A percentile compares a stretch with the other conserved stretches of the same genome.
phyloP scores from a whole-genome alignment of 139 green algal species.

The Chlorella sp. region DNA sequence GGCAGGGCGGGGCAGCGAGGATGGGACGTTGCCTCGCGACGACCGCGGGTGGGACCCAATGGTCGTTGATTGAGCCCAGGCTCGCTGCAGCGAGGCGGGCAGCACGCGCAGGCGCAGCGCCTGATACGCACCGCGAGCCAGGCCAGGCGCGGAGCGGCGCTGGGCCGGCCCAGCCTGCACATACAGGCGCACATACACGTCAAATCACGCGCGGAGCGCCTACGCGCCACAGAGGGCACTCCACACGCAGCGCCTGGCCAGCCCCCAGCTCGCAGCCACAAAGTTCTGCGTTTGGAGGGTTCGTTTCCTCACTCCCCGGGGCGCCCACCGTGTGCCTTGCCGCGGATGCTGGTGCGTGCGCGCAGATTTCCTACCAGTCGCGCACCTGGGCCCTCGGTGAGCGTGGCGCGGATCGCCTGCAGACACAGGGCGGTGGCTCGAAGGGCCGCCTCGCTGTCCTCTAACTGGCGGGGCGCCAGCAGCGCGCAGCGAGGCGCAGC shows the following conservation, averaged over 20 bases:
- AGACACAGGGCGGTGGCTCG: neutral
- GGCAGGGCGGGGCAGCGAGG: no score
- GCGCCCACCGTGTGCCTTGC: neutral
- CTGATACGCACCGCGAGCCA: no score
- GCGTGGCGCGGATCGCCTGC: no score
- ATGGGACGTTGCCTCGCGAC: neutral
- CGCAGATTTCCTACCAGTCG: conserved; percentile 2
- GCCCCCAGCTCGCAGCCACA: no score
- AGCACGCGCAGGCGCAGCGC: no score
- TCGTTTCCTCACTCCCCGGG: neutral
- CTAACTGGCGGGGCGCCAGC: neutral
- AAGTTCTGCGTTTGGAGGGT: no score
- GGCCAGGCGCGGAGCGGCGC: no score
- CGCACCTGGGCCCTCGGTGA: neutral
- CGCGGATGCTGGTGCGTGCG: no score
- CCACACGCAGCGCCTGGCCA: neutral
- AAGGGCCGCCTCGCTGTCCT: neutral
- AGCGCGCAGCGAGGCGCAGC: neutral
- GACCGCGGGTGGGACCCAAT: no score
- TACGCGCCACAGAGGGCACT: neutral
- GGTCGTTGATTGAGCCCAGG: neutral
- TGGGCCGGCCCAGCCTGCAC: no score
- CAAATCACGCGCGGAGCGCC: neutral
- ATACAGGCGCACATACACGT: neutral
- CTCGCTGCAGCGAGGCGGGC: neutral